phyloP scores from a whole-genome alignment of 2,329 filamentous ascomycete genomes.

The Xylariaceae sp. region DNA sequence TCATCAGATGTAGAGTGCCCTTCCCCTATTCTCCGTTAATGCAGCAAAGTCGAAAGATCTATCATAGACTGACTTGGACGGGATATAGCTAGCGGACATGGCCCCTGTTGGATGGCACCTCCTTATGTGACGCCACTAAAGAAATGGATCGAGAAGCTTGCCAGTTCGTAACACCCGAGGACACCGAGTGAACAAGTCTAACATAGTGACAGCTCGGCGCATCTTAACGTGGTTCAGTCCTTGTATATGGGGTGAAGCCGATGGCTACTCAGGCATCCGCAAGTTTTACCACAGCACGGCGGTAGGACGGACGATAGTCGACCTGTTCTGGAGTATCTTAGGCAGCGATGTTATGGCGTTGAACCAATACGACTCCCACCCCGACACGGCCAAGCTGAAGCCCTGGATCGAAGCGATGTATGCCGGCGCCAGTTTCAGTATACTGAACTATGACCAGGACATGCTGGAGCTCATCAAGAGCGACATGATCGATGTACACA shows the following conservation, averaged over 20 bases:
- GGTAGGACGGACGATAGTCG: slow-evolving; percentile 52
- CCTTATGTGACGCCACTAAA: slow-evolving; percentile 47
- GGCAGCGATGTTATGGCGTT: slow-evolving; percentile 49
- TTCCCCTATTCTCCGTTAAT: not conserved
- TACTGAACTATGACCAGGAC: slow-evolving; percentile 54
- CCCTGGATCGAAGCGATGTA: slow-evolving; percentile 49
- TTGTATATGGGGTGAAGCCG: slow-evolving; percentile 64
- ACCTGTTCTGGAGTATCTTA: slow-evolving; percentile 54
- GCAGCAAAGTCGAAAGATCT: not conserved
- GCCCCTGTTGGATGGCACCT: slow-evolving; percentile 49
- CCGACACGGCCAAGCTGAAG: slow-evolving; percentile 49
- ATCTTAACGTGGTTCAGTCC: slow-evolving; percentile 70
- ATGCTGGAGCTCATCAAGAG: slow-evolving; percentile 52
- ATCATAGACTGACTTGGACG: not conserved
- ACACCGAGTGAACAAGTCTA: not conserved
- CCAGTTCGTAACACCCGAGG: slow-evolving; percentile 32
- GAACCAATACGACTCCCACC: slow-evolving; percentile 51
- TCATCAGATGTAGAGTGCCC: slow-evolving; percentile 42
- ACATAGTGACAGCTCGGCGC: slow-evolving; percentile 44
- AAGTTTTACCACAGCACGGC: slow-evolving; percentile 53
- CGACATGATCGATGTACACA: slow-evolving; percentile 48
- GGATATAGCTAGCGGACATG: slow-evolving; percentile 41
- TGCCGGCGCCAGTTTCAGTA: slow-evolving; percentile 51
- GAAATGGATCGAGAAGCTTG: slow-evolving; percentile 45
- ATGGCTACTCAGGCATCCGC: slow-evolving; percentile 52